phyloP scores from a whole-genome alignment of 2,329 filamentous ascomycete genomes.

The Acephala macrosclerotiorum region DNA sequence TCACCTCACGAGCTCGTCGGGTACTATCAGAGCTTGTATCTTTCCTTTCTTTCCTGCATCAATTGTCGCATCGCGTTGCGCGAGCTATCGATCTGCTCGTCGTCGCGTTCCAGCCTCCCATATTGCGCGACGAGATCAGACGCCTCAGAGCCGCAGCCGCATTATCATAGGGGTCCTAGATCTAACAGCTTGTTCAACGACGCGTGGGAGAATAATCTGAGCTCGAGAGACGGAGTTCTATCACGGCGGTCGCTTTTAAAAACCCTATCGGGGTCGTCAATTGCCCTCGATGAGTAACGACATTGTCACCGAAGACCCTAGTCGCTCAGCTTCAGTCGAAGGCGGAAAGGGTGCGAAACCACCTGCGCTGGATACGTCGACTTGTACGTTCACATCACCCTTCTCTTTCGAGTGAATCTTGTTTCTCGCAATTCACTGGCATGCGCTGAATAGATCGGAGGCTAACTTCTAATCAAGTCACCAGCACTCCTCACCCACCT shows the following conservation, averaged over 20 bases:
- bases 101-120: slow-evolving; percentile 22
- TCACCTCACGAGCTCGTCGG: slow-evolving; percentile 27
- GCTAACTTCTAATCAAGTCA: slow-evolving; percentile 38
- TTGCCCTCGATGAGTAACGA: slow-evolving; percentile 49
- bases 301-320: slow-evolving; percentile 44
- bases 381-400: slow-evolving; percentile 34
- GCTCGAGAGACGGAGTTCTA: slow-evolving; percentile 9
- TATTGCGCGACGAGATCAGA: slow-evolving; percentile 26
- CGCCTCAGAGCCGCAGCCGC: slow-evolving; percentile 25
- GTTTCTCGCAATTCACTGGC: slow-evolving; percentile 6
- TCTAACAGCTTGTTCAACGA: slow-evolving; percentile 24
- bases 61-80: slow-evolving; percentile 35
- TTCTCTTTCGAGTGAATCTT: neutral
- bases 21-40: slow-evolving; percentile 28
- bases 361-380: slow-evolving; percentile 43
- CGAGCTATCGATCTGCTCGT: slow-evolving; percentile 16
- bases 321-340: slow-evolving; percentile 41
- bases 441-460: slow-evolving; percentile 24
- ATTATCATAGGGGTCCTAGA: slow-evolving; percentile 16
- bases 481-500: slow-evolving; percentile 39
- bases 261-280: slow-evolving; percentile 30
- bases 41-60: slow-evolving; percentile 28
- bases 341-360: slow-evolving; percentile 41
- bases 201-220: slow-evolving; percentile 32
- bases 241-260: slow-evolving; percentile 22